Evolutionary conservation across 140 eudicot species (phyloP).

Genomic region (Erigeron philadelphicus): DNA sequence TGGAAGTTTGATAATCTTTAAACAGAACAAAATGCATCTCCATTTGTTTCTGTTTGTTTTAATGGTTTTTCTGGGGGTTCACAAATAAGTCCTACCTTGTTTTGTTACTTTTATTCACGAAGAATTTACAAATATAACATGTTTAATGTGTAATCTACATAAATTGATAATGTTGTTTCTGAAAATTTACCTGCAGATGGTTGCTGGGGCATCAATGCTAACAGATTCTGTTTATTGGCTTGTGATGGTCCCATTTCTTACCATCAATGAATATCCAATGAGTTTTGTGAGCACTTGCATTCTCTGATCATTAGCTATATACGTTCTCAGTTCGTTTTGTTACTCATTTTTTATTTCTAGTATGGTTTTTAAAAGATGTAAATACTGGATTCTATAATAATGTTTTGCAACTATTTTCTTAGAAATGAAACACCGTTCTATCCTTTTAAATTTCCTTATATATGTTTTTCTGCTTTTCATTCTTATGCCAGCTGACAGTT

Average conservation of each 20-base stretch:
- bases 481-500: slow-evolving; percentile 60
- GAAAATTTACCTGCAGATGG: slow-evolving; percentile 46
- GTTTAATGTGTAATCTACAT: slow-evolving; percentile 13
- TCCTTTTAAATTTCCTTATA: background rate
- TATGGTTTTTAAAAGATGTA: background rate
- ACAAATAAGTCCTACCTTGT: background rate
- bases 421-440: background rate
- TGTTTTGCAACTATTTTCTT: background rate
- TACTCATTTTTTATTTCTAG: background rate
- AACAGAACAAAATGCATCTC: background rate
- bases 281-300: slow-evolving; percentile 50
- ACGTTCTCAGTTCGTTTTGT: slow-evolving; percentile 5
- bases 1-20: background rate
- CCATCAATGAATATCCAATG: slow-evolving; percentile 52
- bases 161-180: slow-evolving; percentile 13
- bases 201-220: slow-evolving; percentile 85
- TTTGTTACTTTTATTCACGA: background rate
- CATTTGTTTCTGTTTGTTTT: slow-evolving; percentile 10
- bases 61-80: background rate
- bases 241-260: slow-evolving; percentile 72
- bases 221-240: slow-evolving; percentile 85
- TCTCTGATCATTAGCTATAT: background rate
- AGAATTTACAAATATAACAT: slow-evolving; percentile 11
- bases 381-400: slow-evolving; percentile 3
- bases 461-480: slow-evolving; percentile 10